phyloP scores from a whole-genome alignment of 2,329 filamentous ascomycete genomes.

The Monosporascus sp. region DNA sequence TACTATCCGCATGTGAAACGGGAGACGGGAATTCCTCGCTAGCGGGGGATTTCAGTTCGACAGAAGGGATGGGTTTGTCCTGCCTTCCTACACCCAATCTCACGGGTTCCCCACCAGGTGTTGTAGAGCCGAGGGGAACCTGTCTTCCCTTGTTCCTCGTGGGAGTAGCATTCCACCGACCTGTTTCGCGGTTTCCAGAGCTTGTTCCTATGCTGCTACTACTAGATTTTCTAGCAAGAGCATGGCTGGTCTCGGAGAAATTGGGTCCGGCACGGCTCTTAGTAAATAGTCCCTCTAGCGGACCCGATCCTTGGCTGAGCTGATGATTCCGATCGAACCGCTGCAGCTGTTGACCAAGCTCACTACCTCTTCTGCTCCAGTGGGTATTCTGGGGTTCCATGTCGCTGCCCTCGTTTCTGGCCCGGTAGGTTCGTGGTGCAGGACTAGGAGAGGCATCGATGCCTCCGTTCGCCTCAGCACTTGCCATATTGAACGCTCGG shows the following conservation, averaged over 20 bases:
- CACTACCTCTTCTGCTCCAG: constrained; percentile 24
- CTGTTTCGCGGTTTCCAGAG: constrained; percentile 16
- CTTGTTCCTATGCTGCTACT: constrained; percentile 26
- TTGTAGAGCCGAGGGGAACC: neutral
- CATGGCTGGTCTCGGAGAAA: constrained; percentile 31
- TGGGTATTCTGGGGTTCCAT: constrained; percentile 5
- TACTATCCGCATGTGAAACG: constrained; percentile 6
- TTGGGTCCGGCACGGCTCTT: constrained; percentile 28
- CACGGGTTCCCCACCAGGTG: neutral
- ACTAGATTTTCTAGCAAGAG: constrained; percentile 30
- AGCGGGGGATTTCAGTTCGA: constrained; percentile 17
- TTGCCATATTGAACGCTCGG: constrained; percentile 24
- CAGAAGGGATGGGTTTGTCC: constrained; percentile 18
- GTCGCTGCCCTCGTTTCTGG: constrained; percentile 14
- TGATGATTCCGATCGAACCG: constrained; percentile 26
- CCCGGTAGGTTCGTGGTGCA: constrained; percentile 19
- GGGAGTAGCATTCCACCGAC: constrained; percentile 8
- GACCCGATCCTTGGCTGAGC: constrained; percentile 14
- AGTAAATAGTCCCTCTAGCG: constrained; percentile 30
- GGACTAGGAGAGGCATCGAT: constrained; percentile 27
- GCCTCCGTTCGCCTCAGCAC: constrained; percentile 17
- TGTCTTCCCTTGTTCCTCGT: constrained; percentile 6
- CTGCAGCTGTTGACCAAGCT: constrained; percentile 25
- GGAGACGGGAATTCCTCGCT: constrained; percentile 18
- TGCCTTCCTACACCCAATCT: constrained; percentile 1